Percentiles rank a stretch among this genome's conserved stretches.
phyloP scores from a whole-genome alignment of 257 asterid genomes.

The Anisodus acutangulus region DNA sequence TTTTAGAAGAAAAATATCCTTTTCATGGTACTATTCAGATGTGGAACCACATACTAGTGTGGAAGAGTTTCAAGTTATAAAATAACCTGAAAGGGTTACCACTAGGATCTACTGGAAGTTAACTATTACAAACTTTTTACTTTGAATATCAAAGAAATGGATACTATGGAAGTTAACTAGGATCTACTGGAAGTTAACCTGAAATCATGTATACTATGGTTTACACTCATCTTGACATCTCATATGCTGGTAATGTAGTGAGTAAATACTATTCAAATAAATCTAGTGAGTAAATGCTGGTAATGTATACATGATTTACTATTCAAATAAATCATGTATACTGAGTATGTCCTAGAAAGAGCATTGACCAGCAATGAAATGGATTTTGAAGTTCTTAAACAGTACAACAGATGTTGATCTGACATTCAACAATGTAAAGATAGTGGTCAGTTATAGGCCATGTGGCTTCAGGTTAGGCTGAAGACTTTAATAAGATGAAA shows the following conservation, averaged over 20 bases:
- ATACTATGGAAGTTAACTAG: no score
- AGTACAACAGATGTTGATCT: no score
- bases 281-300: no score
- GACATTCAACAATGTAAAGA: no score
- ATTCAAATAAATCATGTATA: no score
- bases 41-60: conserved; percentile 17
- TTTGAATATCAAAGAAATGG: neutral
- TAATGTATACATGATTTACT: no score
- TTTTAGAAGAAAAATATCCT: neutral
- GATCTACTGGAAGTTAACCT: neutral
- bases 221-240: neutral
- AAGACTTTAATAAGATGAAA: no score
- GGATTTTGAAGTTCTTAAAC: neutral
- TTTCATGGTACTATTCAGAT: conserved; percentile 1
- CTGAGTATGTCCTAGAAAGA: neutral
- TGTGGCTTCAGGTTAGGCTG: no score
- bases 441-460: no score
- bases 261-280: neutral
- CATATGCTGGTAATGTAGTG: neutral
- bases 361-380: neutral
- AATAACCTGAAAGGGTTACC: neutral
- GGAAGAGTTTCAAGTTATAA: neutral
- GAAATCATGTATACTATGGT: neutral
- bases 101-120: conserved; percentile 15
- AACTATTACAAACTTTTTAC: conserved; percentile 24